Conservation (phyloP, 352 stramenopile genomes). For the Pythium phragmitis region DNA sequence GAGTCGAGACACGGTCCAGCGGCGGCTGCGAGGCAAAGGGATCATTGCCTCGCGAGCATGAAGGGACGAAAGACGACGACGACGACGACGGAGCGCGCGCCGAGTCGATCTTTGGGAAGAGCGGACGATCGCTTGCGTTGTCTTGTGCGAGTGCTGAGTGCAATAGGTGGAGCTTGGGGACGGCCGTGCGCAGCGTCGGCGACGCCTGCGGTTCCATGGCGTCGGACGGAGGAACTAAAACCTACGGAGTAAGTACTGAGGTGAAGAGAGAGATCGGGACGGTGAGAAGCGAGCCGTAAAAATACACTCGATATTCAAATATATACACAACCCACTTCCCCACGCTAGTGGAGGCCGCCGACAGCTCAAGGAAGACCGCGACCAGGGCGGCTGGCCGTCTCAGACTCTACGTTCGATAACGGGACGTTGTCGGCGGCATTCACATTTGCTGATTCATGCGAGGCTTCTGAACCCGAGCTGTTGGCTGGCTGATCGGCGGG, state of each 20-base stretch:
- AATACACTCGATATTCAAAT: neutral
- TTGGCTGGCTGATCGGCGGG: neutral
- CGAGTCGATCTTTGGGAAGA: conserved; percentile 21
- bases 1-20: conserved; percentile 15
- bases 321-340: neutral
- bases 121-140: conserved; percentile 5
- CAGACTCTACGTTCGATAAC: neutral
- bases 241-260: neutral
- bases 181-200: neutral
- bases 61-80: neutral
- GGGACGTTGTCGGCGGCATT: no score
- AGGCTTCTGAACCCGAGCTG: no score
- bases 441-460: no score
- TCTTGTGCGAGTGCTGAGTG: neutral
- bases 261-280: neutral
- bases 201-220: conserved; percentile 23
- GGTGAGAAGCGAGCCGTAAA: neutral
- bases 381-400: neutral
- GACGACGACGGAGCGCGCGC: neutral
- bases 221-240: neutral
- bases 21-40: conserved; percentile 9
- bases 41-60: conserved; percentile 16
- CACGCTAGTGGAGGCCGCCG: no score
- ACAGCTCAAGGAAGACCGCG: neutral
- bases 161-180: conserved; percentile 27